phyloP scores from a whole-genome alignment of 257 asterid species.

The Penstemon newberryi region DNA sequence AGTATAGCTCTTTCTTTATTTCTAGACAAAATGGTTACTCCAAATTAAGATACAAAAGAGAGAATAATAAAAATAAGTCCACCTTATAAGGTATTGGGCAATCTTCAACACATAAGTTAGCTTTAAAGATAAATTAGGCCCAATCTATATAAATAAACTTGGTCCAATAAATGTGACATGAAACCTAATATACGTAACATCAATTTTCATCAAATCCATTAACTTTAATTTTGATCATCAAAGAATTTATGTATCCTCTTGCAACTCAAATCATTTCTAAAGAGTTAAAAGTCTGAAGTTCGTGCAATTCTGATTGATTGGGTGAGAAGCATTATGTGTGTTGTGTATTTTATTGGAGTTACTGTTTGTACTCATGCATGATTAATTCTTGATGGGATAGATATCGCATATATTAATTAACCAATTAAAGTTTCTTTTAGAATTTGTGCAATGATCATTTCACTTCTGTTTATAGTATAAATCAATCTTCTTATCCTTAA shows the following conservation, averaged over 20 bases:
- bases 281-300: slow-evolving; percentile 27
- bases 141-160: too few relatives aligned
- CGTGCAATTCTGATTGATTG: slow-evolving; percentile 25
- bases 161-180: too few relatives aligned
- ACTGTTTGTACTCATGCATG: slow-evolving; percentile 30
- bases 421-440: neutral
- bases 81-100: too few relatives aligned
- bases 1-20: too few relatives aligned
- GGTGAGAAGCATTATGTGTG: slow-evolving; percentile 28
- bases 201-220: slow-evolving; percentile 42
- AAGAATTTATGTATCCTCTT: slow-evolving; percentile 19
- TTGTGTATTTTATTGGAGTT: slow-evolving; percentile 29
- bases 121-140: too few relatives aligned
- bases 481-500: neutral
- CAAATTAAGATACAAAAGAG: too few relatives aligned
- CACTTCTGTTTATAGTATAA: neutral
- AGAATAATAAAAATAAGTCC: too few relatives aligned
- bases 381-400: slow-evolving; percentile 25
- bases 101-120: too few relatives aligned
- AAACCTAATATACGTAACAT: too few relatives aligned
- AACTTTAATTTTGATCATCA: slow-evolving; percentile 32
- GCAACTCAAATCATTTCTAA: slow-evolving; percentile 32
- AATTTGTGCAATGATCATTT: slow-evolving; percentile 26
- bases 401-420: slow-evolving; percentile 22
- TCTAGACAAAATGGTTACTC: too few relatives aligned